Evolutionary conservation across 2,329 filamentous ascomycete species (phyloP).

Genomic region (Xylaria sp.): DNA sequence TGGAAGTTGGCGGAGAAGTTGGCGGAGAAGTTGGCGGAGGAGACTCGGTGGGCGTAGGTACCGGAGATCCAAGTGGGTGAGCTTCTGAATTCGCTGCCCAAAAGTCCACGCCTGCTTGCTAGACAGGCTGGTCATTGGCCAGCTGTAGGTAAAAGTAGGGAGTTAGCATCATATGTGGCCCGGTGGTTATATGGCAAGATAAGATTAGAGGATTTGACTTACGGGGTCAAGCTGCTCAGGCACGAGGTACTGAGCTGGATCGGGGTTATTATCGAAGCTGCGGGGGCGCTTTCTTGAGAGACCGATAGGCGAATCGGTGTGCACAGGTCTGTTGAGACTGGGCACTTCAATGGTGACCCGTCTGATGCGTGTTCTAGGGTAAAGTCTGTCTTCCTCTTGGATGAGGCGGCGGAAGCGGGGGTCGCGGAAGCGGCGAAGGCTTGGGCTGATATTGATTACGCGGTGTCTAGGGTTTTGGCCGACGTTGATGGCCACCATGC

Average conservation of each 20-base stretch:
- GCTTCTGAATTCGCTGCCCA: slow-evolving; percentile 16
- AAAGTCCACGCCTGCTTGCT: slow-evolving; percentile 31
- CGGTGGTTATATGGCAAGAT: not conserved
- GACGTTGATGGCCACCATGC: not conserved
- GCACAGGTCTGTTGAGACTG: not conserved
- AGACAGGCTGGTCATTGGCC: slow-evolving; percentile 35
- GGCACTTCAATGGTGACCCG: slow-evolving; percentile 29
- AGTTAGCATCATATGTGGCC: slow-evolving; percentile 13
- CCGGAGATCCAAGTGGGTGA: not conserved
- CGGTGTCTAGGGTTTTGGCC: not conserved
- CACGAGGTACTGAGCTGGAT: slow-evolving; percentile 15
- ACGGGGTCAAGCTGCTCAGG: slow-evolving; percentile 12
- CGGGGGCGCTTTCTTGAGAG: slow-evolving; percentile 17
- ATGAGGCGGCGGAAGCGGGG: not conserved
- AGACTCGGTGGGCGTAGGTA: not conserved
- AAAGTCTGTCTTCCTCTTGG: not conserved
- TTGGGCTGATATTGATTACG: slow-evolving; percentile 6
- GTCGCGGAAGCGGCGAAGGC: not conserved
- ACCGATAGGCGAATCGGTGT: not conserved
- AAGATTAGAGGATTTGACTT: slow-evolving; percentile 3
- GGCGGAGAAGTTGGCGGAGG: slow-evolving; percentile 5
- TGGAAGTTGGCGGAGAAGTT: slow-evolving; percentile 4
- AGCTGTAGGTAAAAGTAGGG: slow-evolving; percentile 18
- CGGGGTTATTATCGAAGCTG: not conserved
- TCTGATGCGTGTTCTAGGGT: not conserved